A percentile compares a stretch with the other conserved stretches of the same genome.
Evolutionary conservation across 108 stramenopile species (phyloP).

Genomic region (Skeletonema menzelii): DNA sequence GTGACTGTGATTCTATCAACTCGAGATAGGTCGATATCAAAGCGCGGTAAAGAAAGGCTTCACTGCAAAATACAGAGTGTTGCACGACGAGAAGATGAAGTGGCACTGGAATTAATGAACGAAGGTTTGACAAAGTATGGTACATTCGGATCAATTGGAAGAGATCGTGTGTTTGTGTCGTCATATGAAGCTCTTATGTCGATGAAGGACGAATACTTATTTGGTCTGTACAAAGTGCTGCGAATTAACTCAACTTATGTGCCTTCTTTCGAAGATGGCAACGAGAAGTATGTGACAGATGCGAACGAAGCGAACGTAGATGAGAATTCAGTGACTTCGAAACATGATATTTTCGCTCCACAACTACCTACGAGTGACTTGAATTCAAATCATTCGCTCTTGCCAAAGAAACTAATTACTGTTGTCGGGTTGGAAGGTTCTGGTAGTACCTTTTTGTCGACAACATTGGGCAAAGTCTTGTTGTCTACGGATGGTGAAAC

Average conservation of each 20-base stretch:
- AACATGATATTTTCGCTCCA: neutral
- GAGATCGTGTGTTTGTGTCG: constrained; percentile 12
- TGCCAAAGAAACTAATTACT: constrained; percentile 28
- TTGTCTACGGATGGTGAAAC: constrained; percentile 6
- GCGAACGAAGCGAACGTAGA: neutral
- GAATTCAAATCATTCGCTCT: constrained; percentile 8
- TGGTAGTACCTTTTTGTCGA: constrained; percentile 29
- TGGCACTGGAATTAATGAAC: constrained; percentile 23
- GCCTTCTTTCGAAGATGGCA: constrained; percentile 37
- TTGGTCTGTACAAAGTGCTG: constrained; percentile 34
- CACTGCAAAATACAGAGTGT: constrained; percentile 8
- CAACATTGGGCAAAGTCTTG: constrained; percentile 16
- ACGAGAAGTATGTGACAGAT: constrained; percentile 34
- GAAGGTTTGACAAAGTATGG: constrained; percentile 27
- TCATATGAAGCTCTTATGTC: constrained; percentile 45
- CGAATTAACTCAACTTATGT: constrained; percentile 29
- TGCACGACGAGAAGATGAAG: constrained; percentile 13
- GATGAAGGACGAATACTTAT: constrained; percentile 30
- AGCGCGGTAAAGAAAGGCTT: constrained; percentile 11
- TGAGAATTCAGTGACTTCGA: neutral
- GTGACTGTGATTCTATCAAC: constrained; percentile 12
- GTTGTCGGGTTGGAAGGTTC: constrained; percentile 39
- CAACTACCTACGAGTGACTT: too few species aligned
- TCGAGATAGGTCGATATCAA: constrained; percentile 31
- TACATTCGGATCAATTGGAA: constrained; percentile 1